Base-by-base conservation (phyloP, 768 basidiomycete genomes). In the Psilocybe tampanensis region DNA sequence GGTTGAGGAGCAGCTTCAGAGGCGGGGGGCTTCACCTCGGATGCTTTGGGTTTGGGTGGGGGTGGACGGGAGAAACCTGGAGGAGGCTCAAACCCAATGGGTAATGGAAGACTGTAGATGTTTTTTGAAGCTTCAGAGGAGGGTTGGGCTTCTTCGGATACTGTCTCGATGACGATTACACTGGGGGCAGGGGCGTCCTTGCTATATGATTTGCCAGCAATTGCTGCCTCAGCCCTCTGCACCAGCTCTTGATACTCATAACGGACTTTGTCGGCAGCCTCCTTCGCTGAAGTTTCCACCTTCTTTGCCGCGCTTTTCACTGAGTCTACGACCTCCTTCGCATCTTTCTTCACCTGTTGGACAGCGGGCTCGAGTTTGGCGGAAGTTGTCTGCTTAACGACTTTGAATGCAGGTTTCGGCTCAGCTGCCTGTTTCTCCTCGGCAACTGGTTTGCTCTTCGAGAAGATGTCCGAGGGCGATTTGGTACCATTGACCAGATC, bases 31-130 rank as follows among this genome's bases (percentile, higher is more conserved):
- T 49, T 60, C 3, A 15, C 55, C 52, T 61, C 57, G 33, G 49
- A 47, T 1, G 61, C 33, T 34, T 60, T 62, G 42, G 60, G 62
- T 45, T 85, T 84, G 26, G 81, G 73, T 18, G 85, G 79, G 19
- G 75, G 62, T 12, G 90, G 86, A 36, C 86, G 80, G 54, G 81
- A 77, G 70, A 86, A 98, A 18, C 96, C 96, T 21, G 93, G 93
- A 32, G 96, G 95, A 9, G 90, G 93, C 71, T 98, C 95, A 69
- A 92, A 93, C 12, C 95, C 96, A 49, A 99, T 73, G n/a, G 96
- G 97, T 21, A 98, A 78, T 6, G 89, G 88, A 17, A 74, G 81
- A 44, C 75, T 72, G 67, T 96, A 96, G 18, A 89, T 75, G 44
- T 75, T 74, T 24, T 74, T 73, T n/a, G 57, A 61, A 26, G 60